A percentile compares a stretch with the other conserved stretches of the same genome.
phyloP scores from a whole-genome alignment of 1,139 yeast species.

The Geotrichum phurueaensis region DNA sequence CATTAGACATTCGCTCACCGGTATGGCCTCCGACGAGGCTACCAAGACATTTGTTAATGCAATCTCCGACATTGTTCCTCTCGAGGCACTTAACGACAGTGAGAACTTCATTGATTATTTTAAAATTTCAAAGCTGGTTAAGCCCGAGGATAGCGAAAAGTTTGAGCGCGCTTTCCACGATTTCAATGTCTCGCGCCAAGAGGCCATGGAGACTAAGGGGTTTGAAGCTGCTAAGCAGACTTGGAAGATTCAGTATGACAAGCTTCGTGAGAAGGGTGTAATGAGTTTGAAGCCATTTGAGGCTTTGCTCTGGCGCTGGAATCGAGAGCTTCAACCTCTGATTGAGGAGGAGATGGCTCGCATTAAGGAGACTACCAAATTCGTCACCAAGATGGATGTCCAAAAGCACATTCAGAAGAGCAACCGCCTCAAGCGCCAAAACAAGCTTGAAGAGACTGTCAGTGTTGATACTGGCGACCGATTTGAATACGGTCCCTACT shows the following conservation, averaged over 20 bases:
- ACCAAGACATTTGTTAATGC: slow-evolving; percentile 20
- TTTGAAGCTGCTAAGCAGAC: slow-evolving; percentile 79
- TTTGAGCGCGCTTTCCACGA: slow-evolving; percentile 64
- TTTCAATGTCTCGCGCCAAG: slow-evolving; percentile 70
- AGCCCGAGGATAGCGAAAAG: slow-evolving; percentile 46
- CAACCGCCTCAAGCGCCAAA: slow-evolving; percentile 1
- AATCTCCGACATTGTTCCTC: slow-evolving; percentile 31
- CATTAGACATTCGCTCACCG: slow-evolving; percentile 71
- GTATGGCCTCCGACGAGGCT: slow-evolving; percentile 40
- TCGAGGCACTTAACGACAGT: slow-evolving; percentile 33
- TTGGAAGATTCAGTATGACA: slow-evolving; percentile 82
- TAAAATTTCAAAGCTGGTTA: slow-evolving; percentile 47
- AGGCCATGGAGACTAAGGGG: slow-evolving; percentile 68
- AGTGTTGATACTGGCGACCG: slow-evolving; percentile 43
- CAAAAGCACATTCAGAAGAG: slow-evolving; percentile 13
- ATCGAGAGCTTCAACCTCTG: slow-evolving; percentile 59
- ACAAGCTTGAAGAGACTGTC: slow-evolving; percentile 18
- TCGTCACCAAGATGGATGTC: slow-evolving; percentile 12
- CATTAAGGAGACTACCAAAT: slow-evolving; percentile 25
- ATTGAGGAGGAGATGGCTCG: slow-evolving; percentile 58
- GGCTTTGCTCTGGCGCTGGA: slow-evolving; percentile 74
- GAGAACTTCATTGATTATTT: slow-evolving; percentile 52
- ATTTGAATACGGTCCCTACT: slow-evolving; percentile 70
- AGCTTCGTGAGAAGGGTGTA: slow-evolving; percentile 41
- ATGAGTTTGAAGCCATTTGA: slow-evolving; percentile 56